Evolutionary conservation across 2,329 filamentous ascomycete species (phyloP), one percentile per base, ranked within the genome.

Genomic region (Colletotrichum tropicale): DNA sequence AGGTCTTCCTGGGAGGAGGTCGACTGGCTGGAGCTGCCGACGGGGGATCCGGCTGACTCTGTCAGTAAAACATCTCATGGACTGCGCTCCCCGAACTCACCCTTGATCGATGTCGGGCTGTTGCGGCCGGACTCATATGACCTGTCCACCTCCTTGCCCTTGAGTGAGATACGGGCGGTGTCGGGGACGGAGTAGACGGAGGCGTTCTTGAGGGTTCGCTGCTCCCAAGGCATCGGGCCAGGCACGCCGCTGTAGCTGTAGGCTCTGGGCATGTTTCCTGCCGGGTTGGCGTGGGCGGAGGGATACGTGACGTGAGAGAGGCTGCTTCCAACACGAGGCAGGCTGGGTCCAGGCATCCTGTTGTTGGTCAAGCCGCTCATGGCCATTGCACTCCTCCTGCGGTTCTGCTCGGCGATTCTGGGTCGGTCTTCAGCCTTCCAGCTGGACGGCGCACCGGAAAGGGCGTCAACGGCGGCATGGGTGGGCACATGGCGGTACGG

Each of bases 401-500:
- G 85, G 81, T 90, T 89, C 79, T 88, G 84, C 78, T 89, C 89
- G 74, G 87, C 81, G 68, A 91, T 89, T 76, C 82, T 87, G 28
- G 82, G 80, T 58, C 86, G 83, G 78, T 91, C 89, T 15, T 86
- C 84, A 9, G 84, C 79, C 75, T 87, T 87, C 86, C 87, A 91
- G 77, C 85, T 87, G 2, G 88, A 85, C 12, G 90, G 91, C 5
- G 89, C 89, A 34, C 88, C 88, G 26, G 87, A 85, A 58, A 92
- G 83, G 58, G 91, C 90, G 82, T 93, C 91, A 15, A 86, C 81
- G 61, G 90, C 90, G 32, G 91, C 91, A 80, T 93, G 92, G 16
- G 86, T 92, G n/a, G 91, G 91, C 24, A 91, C 83, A 80, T 93
- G 91, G 68, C 85, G 88, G 82, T 93, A 93, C 15, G 89, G 86